Evolutionary conservation across 768 basidiomycete species (phyloP).

Genomic region (Boletellus ananas): DNA sequence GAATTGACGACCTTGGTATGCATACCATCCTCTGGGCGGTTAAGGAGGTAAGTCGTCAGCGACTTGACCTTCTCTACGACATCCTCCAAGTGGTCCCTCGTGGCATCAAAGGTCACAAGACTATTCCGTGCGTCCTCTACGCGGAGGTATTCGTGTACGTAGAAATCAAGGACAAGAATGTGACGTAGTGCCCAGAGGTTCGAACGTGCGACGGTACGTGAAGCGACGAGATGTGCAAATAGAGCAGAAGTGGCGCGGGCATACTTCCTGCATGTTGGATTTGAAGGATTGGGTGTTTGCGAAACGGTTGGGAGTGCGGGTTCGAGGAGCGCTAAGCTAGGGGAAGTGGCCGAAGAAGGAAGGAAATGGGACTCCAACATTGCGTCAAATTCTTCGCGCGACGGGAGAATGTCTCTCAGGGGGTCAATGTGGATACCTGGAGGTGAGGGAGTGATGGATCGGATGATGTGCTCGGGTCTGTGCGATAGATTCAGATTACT

Average conservation of each 20-base stretch:
- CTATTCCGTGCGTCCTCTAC: conserved; percentile 48
- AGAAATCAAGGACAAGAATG: conserved; percentile 57
- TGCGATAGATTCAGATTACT: neutral
- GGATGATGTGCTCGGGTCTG: conserved; percentile 48
- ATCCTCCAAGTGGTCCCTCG: conserved; percentile 28
- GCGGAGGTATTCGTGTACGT: conserved; percentile 58
- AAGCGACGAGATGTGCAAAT: conserved; percentile 49
- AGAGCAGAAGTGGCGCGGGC: conserved; percentile 58
- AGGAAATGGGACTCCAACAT: conserved; percentile 42
- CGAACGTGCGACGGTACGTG: conserved; percentile 56
- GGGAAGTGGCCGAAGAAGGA: conserved; percentile 43
- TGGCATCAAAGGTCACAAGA: conserved; percentile 36
- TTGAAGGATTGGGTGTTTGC: conserved; percentile 12
- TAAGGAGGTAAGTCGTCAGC: conserved; percentile 60
- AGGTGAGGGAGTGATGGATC: conserved; percentile 32
- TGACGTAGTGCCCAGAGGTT: conserved; percentile 70
- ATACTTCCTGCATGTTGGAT: conserved; percentile 38
- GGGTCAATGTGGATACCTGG: conserved; percentile 39
- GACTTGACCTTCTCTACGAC: conserved; percentile 47
- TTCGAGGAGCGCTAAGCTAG: conserved; percentile 58
- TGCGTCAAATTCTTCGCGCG: conserved; percentile 40
- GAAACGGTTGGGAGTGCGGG: conserved; percentile 50
- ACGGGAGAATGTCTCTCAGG: conserved; percentile 51
- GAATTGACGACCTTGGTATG: conserved; percentile 40
- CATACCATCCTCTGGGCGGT: conserved; percentile 47